phyloP scores from a whole-genome alignment of 805 yeast genomes.

The Maudiozyma bulderi region DNA sequence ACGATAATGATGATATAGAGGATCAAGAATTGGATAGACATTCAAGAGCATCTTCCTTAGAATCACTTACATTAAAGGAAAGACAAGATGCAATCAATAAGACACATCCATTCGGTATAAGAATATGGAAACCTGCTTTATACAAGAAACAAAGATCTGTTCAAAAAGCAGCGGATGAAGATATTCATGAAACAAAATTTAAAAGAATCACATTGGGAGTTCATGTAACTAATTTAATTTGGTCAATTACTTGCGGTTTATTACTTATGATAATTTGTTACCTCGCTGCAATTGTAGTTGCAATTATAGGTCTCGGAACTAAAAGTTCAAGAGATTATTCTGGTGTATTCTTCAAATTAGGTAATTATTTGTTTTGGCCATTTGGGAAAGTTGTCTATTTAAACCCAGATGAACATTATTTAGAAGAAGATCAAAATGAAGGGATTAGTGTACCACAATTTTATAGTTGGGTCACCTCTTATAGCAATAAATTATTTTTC shows the following conservation, averaged over 20 bases:
- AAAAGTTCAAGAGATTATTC: constrained; percentile 53
- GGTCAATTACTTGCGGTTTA: constrained; percentile 70
- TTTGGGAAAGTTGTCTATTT: constrained; percentile 84
- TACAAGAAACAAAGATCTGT: constrained; percentile 90
- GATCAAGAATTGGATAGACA: constrained; percentile 24
- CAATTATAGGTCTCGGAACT: constrained; percentile 34
- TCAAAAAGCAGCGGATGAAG: constrained; percentile 82
- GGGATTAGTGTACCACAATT: constrained; percentile 82
- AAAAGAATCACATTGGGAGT: constrained; percentile 53
- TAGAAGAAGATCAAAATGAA: constrained; percentile 79
- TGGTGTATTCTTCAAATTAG: constrained; percentile 48
- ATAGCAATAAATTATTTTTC: constrained; percentile 72
- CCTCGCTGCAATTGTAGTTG: constrained; percentile 35
- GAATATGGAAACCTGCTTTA: constrained; percentile 97
- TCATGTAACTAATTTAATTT: constrained; percentile 54
- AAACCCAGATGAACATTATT: constrained; percentile 66
- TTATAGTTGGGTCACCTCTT: constrained; percentile 73
- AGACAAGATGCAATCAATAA: constrained; percentile 94
- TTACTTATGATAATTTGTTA: constrained; percentile 40
- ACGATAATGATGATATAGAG: constrained; percentile 23
- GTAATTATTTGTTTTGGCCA: constrained; percentile 68
- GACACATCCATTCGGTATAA: constrained; percentile 96
- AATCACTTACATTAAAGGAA: constrained; percentile 80
- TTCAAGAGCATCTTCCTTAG: constrained; percentile 40
- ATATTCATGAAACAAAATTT: constrained; percentile 69